Conservation (phyloP, 1,284 basidiomycete genomes). For the Pisolithus thermaeus region DNA sequence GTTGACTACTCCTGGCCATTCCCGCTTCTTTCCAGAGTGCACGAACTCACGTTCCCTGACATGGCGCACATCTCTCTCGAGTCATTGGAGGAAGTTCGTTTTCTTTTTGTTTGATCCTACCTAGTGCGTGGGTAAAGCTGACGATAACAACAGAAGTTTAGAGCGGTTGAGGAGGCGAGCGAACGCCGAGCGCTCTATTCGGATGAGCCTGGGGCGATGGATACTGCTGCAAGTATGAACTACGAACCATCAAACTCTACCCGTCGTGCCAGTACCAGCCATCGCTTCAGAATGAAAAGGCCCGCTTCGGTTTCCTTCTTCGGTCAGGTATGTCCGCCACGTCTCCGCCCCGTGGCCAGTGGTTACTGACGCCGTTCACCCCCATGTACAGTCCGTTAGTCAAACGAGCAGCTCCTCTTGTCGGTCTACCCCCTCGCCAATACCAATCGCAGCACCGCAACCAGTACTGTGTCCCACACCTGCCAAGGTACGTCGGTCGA, state of each 20-base stretch:
- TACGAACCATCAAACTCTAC: conserved; percentile 14
- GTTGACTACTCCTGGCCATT: not conserved
- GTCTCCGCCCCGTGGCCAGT: not conserved
- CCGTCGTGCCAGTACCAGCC: conserved; percentile 21
- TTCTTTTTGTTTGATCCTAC: not conserved
- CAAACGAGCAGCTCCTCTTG: conserved; percentile 15
- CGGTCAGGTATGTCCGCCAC: conserved; percentile 40
- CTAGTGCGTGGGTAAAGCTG: not conserved
- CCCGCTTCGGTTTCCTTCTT: conserved; percentile 50
- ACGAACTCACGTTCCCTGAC: not conserved
- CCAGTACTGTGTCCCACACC: conserved; percentile 48
- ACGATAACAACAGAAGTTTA: conserved; percentile 41
- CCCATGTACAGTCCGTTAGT: conserved; percentile 19
- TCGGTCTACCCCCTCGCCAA: conserved; percentile 26
- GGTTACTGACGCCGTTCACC: conserved; percentile 6
- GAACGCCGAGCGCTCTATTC: conserved; percentile 35
- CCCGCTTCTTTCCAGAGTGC: not conserved
- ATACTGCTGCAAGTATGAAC: not conserved
- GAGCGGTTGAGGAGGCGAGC: conserved; percentile 47
- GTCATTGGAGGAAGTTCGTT: conserved; percentile 38
- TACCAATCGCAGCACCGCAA: conserved; percentile 35
- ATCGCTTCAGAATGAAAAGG: conserved; percentile 31
- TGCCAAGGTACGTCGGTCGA: conserved; percentile 30
- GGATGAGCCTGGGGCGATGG: conserved; percentile 24
- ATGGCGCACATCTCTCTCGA: conserved; percentile 27